Base-by-base conservation (phyloP, 352 stramenopile species). In the Saprolegnia parasitica region DNA sequence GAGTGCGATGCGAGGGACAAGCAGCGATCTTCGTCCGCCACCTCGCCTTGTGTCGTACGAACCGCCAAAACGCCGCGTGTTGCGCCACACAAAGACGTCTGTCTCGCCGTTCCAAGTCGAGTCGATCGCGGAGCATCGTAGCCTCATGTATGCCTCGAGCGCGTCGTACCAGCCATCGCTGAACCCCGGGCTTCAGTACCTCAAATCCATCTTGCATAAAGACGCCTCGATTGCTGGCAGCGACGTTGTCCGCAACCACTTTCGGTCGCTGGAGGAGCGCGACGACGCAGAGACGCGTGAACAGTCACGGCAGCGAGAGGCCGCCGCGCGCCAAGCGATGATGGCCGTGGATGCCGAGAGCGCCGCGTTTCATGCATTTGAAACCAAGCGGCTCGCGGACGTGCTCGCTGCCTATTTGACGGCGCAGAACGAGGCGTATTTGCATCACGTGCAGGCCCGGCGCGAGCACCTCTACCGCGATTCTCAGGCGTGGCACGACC, bases 201-300 rank as follows among this genome's bases (percentile, higher is more conserved):
- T 66, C 40, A 66, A 66, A 52, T 66, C 58, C n/a, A 29, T 66
- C n/a, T 26, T 66, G 32, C 55, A 66, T 23, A 66, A 66, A 23
- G 58, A 54, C 26, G 5, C 9, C 1, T 24, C 32, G 1, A 66
- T 66, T 37, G 58, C 16, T 13, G 58, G 58, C 23, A 26, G n/a
- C 21, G 5, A 52, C 23, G 20, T 66, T 29, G 1, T 66, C 20
- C 58, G 58, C 18, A n/a, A 66, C 13, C 58, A 66, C 26, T 54
- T 66, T 18, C 10, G 4, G 1, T 8, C n/a, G 13, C 16, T 64
- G 5, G 40, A n/a, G 18, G 18, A 18, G n/a, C 16, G 40, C 15
- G n/a, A 42, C 18, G 21, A 47, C 4, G 20, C 16, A 10, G 46
- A 35, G 23, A 4, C 18, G 21, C 16, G 0, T 8, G 29, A 21